phyloP scores from a whole-genome alignment of 495 filamentous ascomycete genomes.

The Antarctomyces pellizariae region DNA sequence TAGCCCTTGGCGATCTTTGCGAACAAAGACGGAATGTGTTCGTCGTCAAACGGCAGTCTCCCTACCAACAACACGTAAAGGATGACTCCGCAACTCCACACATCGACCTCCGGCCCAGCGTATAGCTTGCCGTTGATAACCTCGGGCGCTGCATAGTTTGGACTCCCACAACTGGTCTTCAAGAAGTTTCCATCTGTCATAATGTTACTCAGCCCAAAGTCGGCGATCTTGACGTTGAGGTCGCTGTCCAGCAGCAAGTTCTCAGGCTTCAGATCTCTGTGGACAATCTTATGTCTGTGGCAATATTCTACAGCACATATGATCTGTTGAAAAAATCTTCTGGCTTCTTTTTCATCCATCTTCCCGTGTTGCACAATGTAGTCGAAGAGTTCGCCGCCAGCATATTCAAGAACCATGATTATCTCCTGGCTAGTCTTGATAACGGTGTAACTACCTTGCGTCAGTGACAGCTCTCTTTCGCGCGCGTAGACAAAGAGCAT shows the following conservation, averaged over 20 bases:
- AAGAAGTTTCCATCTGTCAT: constrained; percentile 99
- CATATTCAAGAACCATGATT: constrained; percentile 97
- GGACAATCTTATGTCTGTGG: constrained; percentile 95
- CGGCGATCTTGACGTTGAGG: constrained; percentile 95
- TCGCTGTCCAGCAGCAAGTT: constrained; percentile 83
- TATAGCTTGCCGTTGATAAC: constrained; percentile 97
- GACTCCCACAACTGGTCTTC: constrained; percentile 93
- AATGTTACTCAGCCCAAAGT: constrained; percentile 96
- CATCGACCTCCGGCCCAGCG: constrained; percentile 91
- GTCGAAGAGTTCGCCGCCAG: constrained; percentile 89
- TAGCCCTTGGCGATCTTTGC: constrained; percentile 77
- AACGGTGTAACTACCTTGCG: constrained; percentile 43
- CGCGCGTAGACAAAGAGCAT: constrained; percentile 13
- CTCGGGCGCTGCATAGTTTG: constrained; percentile 94
- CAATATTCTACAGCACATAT: constrained; percentile 99
- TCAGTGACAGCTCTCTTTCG: constrained; percentile 2
- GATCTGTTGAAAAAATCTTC: constrained; percentile 97
- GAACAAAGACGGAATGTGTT: constrained; percentile 73
- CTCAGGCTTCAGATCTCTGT: constrained; percentile 93
- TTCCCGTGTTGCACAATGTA: constrained; percentile 83
- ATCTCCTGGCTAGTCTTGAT: constrained; percentile 86
- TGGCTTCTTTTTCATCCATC: constrained; percentile 70
- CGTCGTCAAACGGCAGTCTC: constrained; percentile 86
- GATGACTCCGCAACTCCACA: constrained; percentile 98
- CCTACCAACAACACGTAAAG: constrained; percentile 87